Conservation (phyloP, 106 monocot genomes). For the Gastrodia elata region DNA sequence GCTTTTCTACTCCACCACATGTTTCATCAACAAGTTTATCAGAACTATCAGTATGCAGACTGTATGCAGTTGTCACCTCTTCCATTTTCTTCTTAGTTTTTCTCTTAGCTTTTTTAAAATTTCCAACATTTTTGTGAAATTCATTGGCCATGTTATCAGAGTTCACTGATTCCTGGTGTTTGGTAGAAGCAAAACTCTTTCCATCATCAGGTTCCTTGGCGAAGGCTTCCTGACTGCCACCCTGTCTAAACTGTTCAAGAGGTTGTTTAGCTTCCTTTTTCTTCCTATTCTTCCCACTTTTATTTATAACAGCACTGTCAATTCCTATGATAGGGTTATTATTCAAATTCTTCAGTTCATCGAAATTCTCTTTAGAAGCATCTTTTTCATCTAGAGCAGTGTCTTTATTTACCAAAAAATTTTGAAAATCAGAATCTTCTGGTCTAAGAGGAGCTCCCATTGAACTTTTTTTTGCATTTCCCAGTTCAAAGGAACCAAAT, state of each 20-base stretch:
- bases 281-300: constrained; percentile 25
- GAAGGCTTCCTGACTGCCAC: background rate
- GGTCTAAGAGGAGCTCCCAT: background rate
- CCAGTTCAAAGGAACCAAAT: constrained; percentile 7
- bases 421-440: constrained; percentile 9
- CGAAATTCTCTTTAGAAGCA: constrained; percentile 17
- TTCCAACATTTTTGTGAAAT: background rate
- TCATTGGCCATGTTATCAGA: background rate
- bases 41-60: background rate
- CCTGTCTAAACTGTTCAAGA: background rate
- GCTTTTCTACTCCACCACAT: constrained; percentile 2
- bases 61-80: constrained; percentile 14
- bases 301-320: constrained; percentile 3
- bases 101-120: constrained; percentile 6
- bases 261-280: constrained; percentile 9
- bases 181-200: background rate
- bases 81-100: constrained; percentile 21
- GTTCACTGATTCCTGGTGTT: background rate
- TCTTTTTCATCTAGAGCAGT: constrained; percentile 17
- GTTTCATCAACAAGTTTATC: constrained; percentile 2
- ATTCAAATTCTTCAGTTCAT: constrained; percentile 11
- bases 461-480: constrained; percentile 3
- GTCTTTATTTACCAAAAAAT: constrained; percentile 1
- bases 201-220: background rate
- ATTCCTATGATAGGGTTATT: background rate